Conservation (phyloP, 163 green algal genomes). For the Coccomyxa subellipsoidea region DNA sequence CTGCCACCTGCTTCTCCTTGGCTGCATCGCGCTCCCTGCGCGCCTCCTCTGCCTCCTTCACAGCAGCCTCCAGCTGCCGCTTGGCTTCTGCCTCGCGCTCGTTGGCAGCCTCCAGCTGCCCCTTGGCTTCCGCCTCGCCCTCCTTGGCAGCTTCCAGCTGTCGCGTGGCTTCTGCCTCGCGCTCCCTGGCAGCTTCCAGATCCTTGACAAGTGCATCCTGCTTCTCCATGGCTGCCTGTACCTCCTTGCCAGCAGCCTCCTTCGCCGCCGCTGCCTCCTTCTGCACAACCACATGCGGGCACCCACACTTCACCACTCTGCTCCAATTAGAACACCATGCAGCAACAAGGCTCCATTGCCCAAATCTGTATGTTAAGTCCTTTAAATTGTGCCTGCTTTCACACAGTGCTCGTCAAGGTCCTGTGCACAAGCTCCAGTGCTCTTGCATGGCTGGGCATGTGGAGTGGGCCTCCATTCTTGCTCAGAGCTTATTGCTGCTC, state of each 20-base stretch:
- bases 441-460: too few species aligned
- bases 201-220: neutral
- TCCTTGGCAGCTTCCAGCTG: neutral
- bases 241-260: too few species aligned
- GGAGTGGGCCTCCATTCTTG: too few species aligned
- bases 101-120: neutral
- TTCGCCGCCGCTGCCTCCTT: neutral
- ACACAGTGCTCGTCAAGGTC: too few species aligned
- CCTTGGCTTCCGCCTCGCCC: neutral
- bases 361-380: too few species aligned
- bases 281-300: too few species aligned
- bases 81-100: neutral
- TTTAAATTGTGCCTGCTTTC: too few species aligned
- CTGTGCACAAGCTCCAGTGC: too few species aligned
- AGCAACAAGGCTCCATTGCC: too few species aligned
- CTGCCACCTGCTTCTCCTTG: neutral
- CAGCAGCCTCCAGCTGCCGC: neutral
- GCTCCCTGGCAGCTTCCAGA: neutral
- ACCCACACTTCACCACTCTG: too few species aligned
- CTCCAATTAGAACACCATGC: too few species aligned
- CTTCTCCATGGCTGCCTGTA: neutral
- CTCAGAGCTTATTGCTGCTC: too few species aligned
- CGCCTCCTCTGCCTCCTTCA: neutral
- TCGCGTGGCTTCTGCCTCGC: neutral
- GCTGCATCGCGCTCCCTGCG: neutral